Base-by-base conservation (phyloP, 352 stramenopile genomes). In the Globisporangium rhizosaccharum region DNA sequence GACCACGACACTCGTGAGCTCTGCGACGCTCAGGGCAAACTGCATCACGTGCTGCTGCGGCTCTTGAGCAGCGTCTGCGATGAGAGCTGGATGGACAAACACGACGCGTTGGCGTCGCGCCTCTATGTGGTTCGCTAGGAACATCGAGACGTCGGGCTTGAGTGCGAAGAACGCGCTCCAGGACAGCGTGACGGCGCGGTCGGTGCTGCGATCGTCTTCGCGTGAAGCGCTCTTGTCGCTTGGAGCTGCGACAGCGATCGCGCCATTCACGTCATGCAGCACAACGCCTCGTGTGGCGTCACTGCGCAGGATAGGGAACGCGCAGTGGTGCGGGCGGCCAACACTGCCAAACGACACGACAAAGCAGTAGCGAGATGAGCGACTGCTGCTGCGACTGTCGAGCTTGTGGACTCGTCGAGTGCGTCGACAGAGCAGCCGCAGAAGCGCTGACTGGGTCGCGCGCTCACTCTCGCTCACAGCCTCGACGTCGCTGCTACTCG, bases 261-360 rank as follows among this genome's bases (percentile, higher is more conserved):
- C 28, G 17, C 26, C 30, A 23, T 49, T 39, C 1, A 61, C 20
- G 14, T 66, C 53, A 2, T 53, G 53, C 25, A 66, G 37, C 18
- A 12, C 41, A 49, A 66, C 25, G 9, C 59, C 53, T 1, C 56
- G 15, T 1, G n/a, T 17, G 15, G 49, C 28, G n/a, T 42, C 44
- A 2, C 26, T n/a, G 7, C 20, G n/a, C 14, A 61, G 39, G 9
- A 61, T 25, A 17, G 39, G 54, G 47, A 80, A 82, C 15, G 65
- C 63, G 23, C 62, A 69, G 50, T 78, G 60, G 14, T 76, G 67
- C 23, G 53, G 44, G 36, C 73, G 60, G 25, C 71, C 57, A 25
- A 72, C 12, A 33, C 57, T 46, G 18, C 59, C 57, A 45, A 73
- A 76, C 0, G 71, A 75, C 12, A 60, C 64, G 41, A 85, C 57